phyloP scores from a whole-genome alignment of 1,284 basidiomycete species.

The Sanguinoderma infundibulare region DNA sequence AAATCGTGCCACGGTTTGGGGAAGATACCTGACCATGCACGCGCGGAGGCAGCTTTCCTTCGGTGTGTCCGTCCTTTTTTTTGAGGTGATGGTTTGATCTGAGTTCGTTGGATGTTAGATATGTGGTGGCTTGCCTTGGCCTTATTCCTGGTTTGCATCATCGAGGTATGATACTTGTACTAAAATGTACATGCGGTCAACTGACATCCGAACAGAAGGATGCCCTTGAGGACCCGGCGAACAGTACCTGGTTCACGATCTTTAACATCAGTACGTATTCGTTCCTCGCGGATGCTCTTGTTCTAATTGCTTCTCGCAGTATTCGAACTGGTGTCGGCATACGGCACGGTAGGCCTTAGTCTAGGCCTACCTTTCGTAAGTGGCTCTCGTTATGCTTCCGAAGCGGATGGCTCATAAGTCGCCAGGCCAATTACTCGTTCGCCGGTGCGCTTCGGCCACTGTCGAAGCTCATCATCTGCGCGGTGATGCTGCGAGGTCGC shows the following conservation, averaged over 20 bases:
- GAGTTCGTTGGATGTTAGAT: conserved; percentile 47
- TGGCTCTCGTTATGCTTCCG: neutral
- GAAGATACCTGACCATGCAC: conserved; percentile 80
- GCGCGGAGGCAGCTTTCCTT: conserved; percentile 89
- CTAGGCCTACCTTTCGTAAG: conserved; percentile 68
- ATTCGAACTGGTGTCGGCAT: conserved; percentile 90
- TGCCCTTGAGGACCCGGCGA: conserved; percentile 47
- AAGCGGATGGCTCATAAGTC: neutral
- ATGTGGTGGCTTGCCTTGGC: conserved; percentile 90
- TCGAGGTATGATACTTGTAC: conserved; percentile 57
- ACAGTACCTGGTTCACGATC: conserved; percentile 75
- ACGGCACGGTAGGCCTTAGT: conserved; percentile 89
- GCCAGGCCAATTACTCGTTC: conserved; percentile 79
- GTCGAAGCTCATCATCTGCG: conserved; percentile 85
- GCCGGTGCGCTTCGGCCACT: conserved; percentile 79
- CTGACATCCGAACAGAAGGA: conserved; percentile 35
- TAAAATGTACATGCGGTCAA: neutral
- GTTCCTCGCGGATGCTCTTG: neutral
- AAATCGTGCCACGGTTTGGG: conserved; percentile 68
- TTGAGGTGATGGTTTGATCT: neutral
- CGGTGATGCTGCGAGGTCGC: conserved; percentile 92
- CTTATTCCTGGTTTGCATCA: conserved; percentile 84
- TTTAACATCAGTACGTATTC: conserved; percentile 67
- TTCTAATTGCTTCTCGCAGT: conserved; percentile 45
- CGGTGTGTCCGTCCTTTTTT: conserved; percentile 47